phyloP scores from a whole-genome alignment of 73 alveolate species.

The Stentor coeruleus region DNA sequence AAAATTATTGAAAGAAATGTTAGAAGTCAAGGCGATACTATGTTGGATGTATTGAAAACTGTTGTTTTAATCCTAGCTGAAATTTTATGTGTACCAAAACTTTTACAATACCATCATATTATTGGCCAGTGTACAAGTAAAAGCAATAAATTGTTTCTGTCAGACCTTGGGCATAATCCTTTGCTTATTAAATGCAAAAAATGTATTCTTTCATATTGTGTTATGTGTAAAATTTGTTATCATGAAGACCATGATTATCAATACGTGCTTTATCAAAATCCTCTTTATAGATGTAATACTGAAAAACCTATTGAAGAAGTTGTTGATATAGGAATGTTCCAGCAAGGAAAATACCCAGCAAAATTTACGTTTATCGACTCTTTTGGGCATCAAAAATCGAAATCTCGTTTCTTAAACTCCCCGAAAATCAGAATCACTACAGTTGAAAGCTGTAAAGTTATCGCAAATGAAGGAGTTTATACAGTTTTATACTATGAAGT shows the following conservation, averaged over 20 bases:
- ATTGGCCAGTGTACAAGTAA: neutral
- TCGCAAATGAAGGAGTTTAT: neutral
- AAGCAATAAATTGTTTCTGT: neutral
- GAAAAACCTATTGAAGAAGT: neutral
- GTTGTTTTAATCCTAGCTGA: neutral
- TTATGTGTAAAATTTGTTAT: neutral
- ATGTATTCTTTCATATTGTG: neutral
- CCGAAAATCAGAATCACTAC: neutral
- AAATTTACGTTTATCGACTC: neutral
- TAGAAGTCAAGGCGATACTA: neutral
- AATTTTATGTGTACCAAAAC: neutral
- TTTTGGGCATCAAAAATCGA: neutral
- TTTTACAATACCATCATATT: neutral
- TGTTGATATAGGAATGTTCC: neutral
- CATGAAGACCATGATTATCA: neutral
- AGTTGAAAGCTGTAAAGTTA: neutral
- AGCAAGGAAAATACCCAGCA: neutral
- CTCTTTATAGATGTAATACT: neutral
- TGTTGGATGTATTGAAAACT: neutral
- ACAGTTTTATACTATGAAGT: slow-evolving; percentile 8
- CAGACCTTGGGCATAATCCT: neutral
- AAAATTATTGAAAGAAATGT: neutral
- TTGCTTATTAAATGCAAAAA: neutral
- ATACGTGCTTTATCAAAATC: neutral
- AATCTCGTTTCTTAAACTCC: neutral